These are phyloP conservation scores for Globisporangium emineosum DNA, from an alignment of 352 stramenopile genomes.

Conservation along the genomic window DNA sequence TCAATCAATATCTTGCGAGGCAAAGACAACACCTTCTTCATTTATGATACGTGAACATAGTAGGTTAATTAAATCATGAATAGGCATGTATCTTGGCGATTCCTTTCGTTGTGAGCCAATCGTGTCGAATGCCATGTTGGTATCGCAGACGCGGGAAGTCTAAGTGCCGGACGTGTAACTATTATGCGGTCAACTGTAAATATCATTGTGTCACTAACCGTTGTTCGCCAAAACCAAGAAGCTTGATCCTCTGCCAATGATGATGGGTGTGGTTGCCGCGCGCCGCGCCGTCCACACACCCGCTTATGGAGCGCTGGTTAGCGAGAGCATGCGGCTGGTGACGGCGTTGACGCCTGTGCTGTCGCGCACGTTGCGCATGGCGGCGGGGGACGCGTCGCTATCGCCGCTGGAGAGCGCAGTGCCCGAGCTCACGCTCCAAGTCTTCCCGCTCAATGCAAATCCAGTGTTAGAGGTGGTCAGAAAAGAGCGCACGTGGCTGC, in stretches of 20 bases:
- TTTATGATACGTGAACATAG: too few species aligned
- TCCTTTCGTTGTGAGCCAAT: too few species aligned
- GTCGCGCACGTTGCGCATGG: conserved; percentile 8
- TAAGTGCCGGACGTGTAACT: not conserved
- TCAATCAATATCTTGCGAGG: too few species aligned
- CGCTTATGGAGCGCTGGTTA: not conserved
- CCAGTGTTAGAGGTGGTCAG: not conserved
- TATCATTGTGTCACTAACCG: too few species aligned
- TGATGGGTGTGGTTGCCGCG: not conserved
- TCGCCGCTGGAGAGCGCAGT: not conserved
- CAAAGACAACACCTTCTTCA: too few species aligned
- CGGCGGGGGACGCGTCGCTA: not conserved
- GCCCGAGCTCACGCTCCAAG: not conserved
- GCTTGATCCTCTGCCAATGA: not conserved
- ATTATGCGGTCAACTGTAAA: not conserved
- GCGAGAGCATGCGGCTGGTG: not conserved
- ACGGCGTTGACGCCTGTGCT: not conserved
- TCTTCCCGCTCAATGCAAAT: conserved; percentile 4
- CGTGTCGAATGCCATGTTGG: too few species aligned
- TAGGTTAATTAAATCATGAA: too few species aligned
- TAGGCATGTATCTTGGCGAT: too few species aligned
- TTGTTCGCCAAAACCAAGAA: not conserved
- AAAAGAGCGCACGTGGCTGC: not conserved
- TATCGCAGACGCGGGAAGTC: too few species aligned
- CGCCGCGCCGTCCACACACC: not conserved